These are phyloP conservation scores for Capsicum rhomboideum DNA, from an alignment of 257 asterid species.

Conservation along the genomic window DNA sequence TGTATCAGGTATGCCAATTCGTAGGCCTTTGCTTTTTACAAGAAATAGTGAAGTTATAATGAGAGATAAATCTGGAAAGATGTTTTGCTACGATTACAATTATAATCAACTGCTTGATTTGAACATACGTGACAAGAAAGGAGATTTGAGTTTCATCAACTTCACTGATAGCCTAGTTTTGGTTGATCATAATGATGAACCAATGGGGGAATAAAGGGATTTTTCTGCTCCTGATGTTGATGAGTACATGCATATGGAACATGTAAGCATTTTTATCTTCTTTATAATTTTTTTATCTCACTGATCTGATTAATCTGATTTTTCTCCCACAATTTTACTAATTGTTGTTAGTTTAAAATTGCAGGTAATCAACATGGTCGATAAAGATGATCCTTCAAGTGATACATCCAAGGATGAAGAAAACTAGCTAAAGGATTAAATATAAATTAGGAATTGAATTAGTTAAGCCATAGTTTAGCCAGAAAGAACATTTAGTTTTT, in stretches of 20 bases:
- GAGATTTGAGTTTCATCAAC: background rate
- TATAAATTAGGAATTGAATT: background rate
- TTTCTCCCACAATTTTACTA: background rate
- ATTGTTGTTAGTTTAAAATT: too few relatives aligned
- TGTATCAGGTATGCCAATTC: background rate
- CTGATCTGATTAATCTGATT: too few relatives aligned
- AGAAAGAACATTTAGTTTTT: too few relatives aligned
- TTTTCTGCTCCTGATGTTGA: background rate
- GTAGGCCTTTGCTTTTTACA: background rate
- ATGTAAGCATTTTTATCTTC: background rate
- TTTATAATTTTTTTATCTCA: too few relatives aligned
- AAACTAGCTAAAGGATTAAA: too few relatives aligned
- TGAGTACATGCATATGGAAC: background rate
- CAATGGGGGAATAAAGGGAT: too few relatives aligned
- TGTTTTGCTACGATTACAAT: background rate
- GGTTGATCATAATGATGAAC: background rate
- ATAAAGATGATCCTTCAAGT: background rate
- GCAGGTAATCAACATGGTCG: background rate
- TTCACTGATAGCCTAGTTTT: background rate
- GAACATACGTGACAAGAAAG: background rate
- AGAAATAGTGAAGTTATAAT: background rate
- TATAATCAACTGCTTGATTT: background rate
- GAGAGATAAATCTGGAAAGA: background rate
- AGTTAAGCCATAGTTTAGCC: background rate
- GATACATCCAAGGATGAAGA: background rate